phyloP scores from a whole-genome alignment of 2,329 filamentous ascomycete species.

The Epichloe sp. region DNA sequence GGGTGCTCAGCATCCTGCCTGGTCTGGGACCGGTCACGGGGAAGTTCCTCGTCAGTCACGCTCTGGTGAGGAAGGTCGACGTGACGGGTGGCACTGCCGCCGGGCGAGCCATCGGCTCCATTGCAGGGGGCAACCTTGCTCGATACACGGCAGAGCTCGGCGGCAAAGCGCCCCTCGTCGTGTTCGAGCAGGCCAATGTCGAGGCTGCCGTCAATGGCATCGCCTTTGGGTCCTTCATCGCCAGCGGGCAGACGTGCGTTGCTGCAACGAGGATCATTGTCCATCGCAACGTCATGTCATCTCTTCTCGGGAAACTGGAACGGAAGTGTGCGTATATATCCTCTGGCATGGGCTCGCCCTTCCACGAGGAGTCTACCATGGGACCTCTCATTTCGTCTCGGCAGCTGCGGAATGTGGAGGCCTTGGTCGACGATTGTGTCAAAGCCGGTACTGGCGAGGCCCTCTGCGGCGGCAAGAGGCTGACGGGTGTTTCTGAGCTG shows the following conservation, averaged over 20 bases:
- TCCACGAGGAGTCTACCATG: conserved; percentile 46
- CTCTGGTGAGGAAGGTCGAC: conserved; percentile 50
- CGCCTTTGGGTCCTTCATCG: conserved; percentile 44
- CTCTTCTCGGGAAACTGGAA: conserved; percentile 50
- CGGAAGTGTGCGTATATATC: conserved; percentile 42
- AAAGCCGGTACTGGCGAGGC: conserved; percentile 27
- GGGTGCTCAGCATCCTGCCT: conserved; percentile 51
- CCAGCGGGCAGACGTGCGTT: conserved; percentile 46
- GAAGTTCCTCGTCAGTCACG: conserved; percentile 38
- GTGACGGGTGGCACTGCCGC: conserved; percentile 65
- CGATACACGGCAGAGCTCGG: conserved; percentile 60
- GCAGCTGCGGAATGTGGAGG: conserved; percentile 54
- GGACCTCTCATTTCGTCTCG: conserved; percentile 48
- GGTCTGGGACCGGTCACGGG: conserved; percentile 41
- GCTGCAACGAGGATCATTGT: conserved; percentile 66
- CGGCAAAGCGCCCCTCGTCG: conserved; percentile 56
- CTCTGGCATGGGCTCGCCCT: conserved; percentile 42
- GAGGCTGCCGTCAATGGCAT: conserved; percentile 57
- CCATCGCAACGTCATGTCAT: conserved; percentile 51
- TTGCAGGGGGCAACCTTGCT: conserved; percentile 53
- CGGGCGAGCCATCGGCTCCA: conserved; percentile 52
- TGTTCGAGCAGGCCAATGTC: conserved; percentile 52
- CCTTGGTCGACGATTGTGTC: conserved; percentile 51
- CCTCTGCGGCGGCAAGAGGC: conserved; percentile 32
- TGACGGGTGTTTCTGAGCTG: conserved; percentile 32